Evolutionary conservation across 2,329 filamentous ascomycete species (phyloP), one percentile per base, ranked within the genome.

Genomic region (Fusarium protoensiforme): DNA sequence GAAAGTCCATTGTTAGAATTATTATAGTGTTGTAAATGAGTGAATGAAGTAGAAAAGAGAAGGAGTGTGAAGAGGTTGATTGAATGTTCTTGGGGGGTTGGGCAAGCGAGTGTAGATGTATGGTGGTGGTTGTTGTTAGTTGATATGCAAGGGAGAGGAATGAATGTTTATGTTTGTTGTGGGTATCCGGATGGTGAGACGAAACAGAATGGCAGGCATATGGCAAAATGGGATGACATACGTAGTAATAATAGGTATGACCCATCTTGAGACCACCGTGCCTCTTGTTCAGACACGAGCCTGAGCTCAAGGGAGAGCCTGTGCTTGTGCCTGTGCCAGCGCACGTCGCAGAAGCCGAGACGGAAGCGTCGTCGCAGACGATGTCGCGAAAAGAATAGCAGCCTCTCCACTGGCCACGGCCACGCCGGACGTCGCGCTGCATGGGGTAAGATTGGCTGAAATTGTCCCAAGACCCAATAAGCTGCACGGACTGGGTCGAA

Each of bases 401-500:
- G 48, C 95, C 96, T 78, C 92, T 91, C 95, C 95, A 98, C 81
- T 94, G 91, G 71, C 91, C 91, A 66, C 87, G 87, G 74, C 94
- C 93, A 76, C 93, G 91, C 80, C 93, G 91, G 72, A 84, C 85
- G 83, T 98, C 96, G 77, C 91, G 90, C 81, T 96, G 91, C 91
- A 98, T 95, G 53, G 86, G 86, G 85, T 98, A 96, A 58, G 90
- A 86, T 79, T 89, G 91, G 69, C 88, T 87, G 84, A 98, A 98
- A 85, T 98, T 98, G 85, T 98, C 95, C 96, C 96, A 98, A 72
- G 95, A 98, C 71, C 96, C 96, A 77, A 96, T 87, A 53, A 98
- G 88, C 79, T 93, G 91, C 74, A 98, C 93, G 51, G 92, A 92
- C 72, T 88, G 87, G 71, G 91, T 87, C 60, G 89, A 87, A 72